Conservation (phyloP, 305 asterid species). For the Fraxinus xanthoxyloides region DNA sequence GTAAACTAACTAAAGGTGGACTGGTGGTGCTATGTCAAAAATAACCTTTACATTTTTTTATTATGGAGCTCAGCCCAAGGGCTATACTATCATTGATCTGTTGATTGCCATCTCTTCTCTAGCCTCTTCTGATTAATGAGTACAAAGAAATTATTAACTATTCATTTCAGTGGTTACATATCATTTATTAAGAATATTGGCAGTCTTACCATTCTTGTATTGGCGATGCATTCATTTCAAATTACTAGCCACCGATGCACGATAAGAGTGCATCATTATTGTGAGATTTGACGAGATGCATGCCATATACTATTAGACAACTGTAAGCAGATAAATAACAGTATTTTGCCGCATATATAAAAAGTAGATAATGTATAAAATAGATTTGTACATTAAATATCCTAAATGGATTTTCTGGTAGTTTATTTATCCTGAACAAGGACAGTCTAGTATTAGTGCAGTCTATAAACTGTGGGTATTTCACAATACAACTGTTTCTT, state of each 20-base stretch:
- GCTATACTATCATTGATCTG: background rate
- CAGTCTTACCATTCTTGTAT: background rate
- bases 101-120: background rate
- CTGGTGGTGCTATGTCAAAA: background rate
- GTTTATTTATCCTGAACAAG: background rate
- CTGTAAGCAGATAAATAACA: background rate
- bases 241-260: background rate
- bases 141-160: background rate
- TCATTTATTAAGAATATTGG: background rate
- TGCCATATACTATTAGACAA: background rate
- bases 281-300: background rate
- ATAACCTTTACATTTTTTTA: background rate
- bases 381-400: background rate
- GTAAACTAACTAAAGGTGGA: background rate
- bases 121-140: background rate
- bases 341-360: background rate
- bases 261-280: background rate
- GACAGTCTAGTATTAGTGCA: background rate
- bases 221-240: background rate
- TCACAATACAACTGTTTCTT: background rate
- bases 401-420: background rate
- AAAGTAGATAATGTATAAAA: background rate
- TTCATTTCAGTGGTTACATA: background rate
- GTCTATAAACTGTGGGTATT: background rate
- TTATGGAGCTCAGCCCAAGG: background rate